Base-by-base conservation (phyloP, 805 yeast genomes). In the Kazachstania viticola region DNA sequence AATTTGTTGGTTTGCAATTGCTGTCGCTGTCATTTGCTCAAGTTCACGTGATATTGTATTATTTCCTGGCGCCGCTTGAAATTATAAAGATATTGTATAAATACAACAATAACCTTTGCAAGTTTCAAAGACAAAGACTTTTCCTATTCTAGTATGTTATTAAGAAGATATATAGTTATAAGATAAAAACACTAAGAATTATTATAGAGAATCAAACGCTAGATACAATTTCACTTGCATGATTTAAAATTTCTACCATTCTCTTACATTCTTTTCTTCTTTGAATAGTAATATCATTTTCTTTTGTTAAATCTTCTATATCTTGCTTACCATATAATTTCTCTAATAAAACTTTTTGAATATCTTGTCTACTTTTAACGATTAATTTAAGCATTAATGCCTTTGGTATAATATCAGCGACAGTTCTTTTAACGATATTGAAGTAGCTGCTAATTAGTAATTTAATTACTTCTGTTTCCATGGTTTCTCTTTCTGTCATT, bases 391-490 rank as follows among this genome's bases (percentile, higher is more conserved):
- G 68, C 94, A 87, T 85, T 41, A 91, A 72, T 3, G 96, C 93
- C 62, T 91, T 91, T 45, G 98, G 98, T 45, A 91, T 79, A 49
- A 87, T 65, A 54, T 91, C 98, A 14, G 94, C 79, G 46, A 91
- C 79, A 1, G 96, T 83, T 54, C 94, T 75, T 62, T 87, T 84
- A 30, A 91, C 95, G 54, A 91, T 91, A 51, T 74, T 74, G 64
- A 79, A 91, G 60, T 91, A 91, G 17, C 95, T 83, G 31, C 78
- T 72, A 42, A 91, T 88, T 54, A 91, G 69, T 38, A 91, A 69
- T 64, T 91, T 91, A 54, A 91, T 91, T 24, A 91, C 96, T 54
- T 91, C 98, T 2, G 97, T 88, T 60, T 91, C 98, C 73, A 82
- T 79, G 16, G 88, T 75, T 63, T 91, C 98, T 45, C 96, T 77